Conservation (phyloP, 2,329 filamentous ascomycete species). For the Whalleya microplaca region DNA sequence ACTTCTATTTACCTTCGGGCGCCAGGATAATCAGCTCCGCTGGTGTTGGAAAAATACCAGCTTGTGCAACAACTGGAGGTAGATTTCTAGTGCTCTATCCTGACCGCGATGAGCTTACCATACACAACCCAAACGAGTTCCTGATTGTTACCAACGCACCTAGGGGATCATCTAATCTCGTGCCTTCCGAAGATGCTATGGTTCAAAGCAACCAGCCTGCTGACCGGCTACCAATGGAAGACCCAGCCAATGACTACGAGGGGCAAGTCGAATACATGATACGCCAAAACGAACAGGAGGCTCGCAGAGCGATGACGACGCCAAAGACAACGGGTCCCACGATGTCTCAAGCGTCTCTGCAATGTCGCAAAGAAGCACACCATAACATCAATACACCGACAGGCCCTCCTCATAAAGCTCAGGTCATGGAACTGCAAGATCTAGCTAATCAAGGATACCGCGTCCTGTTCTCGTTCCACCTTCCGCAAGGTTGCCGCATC, state of each 20-base stretch:
- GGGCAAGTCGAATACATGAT: background rate
- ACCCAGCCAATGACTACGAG: background rate
- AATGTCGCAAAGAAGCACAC: background rate
- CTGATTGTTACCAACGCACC: constrained; percentile 5
- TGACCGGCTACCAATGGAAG: background rate
- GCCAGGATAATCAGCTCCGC: background rate
- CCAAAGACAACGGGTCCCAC: background rate
- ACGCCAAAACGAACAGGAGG: background rate
- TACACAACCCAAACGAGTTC: background rate
- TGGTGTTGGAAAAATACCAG: background rate
- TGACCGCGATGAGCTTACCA: background rate
- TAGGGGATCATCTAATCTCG: background rate
- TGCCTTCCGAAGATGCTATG: background rate
- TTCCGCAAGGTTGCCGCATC: constrained; percentile 1
- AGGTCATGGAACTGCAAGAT: background rate
- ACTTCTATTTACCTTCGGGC: constrained; percentile 4
- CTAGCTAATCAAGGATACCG: background rate
- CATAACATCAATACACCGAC: background rate
- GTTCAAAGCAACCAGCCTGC: background rate
- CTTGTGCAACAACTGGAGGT: constrained; percentile 1
- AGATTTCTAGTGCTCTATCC: constrained; percentile 3
- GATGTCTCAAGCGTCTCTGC: background rate
- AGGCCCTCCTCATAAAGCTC: background rate
- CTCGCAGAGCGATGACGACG: background rate
- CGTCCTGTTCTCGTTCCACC: constrained; percentile 1